Evolutionary conservation across 2,329 filamentous ascomycete genomes (phyloP).

Genomic region (Hymenoscyphus repandus): DNA sequence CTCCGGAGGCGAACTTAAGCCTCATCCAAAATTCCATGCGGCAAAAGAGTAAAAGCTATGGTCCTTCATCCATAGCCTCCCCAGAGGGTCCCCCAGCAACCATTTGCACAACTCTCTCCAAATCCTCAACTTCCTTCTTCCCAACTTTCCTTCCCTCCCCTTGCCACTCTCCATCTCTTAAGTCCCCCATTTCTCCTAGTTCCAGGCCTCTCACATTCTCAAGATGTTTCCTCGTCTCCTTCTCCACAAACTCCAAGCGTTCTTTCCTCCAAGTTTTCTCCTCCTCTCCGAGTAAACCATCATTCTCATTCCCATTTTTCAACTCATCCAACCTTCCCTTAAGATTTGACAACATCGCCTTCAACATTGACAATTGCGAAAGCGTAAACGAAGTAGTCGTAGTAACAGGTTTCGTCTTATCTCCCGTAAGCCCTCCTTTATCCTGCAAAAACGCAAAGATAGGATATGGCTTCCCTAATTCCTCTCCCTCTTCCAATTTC

Average conservation of each 20-base stretch:
- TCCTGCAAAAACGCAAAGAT: constrained; percentile 53
- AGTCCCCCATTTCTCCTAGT: constrained; percentile 53
- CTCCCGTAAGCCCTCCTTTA: constrained; percentile 45
- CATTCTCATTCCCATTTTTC: constrained; percentile 34
- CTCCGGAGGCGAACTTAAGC: background rate
- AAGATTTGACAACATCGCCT: constrained; percentile 62
- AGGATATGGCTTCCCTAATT: constrained; percentile 17
- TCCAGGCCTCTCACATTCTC: constrained; percentile 66
- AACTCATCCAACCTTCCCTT: constrained; percentile 55
- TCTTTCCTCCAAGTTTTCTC: constrained; percentile 61
- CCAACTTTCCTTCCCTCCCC: constrained; percentile 46
- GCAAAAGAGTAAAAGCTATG: background rate
- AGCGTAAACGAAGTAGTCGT: constrained; percentile 75
- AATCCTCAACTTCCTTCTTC: constrained; percentile 49
- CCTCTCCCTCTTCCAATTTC: constrained; percentile 27
- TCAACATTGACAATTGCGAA: constrained; percentile 76
- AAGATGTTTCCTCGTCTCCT: constrained; percentile 69
- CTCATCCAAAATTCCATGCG: no score
- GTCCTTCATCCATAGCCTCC: constrained; percentile 24
- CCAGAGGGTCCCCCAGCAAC: constrained; percentile 34
- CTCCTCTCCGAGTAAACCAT: constrained; percentile 31
- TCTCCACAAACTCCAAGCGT: constrained; percentile 77
- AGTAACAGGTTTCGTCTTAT: constrained; percentile 52
- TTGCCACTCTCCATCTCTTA: constrained; percentile 61
- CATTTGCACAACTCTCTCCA: constrained; percentile 47